Conservation (phyloP, 1,284 basidiomycete genomes). For the Gymnopus androsaceus region DNA sequence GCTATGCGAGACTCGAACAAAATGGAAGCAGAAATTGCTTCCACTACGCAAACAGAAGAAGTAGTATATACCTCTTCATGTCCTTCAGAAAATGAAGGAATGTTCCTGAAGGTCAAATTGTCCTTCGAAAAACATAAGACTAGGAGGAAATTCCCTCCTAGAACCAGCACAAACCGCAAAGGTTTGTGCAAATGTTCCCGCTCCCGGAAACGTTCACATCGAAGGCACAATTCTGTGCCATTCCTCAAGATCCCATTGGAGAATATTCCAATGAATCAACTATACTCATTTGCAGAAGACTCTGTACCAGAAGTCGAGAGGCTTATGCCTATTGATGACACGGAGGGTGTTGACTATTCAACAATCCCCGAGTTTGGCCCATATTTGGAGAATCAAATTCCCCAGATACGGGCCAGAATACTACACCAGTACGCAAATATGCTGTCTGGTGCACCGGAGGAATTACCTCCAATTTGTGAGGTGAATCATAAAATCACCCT, state of each 20-base stretch:
- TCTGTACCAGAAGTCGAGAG: background rate
- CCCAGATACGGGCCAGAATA: conserved; percentile 23
- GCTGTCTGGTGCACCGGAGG: conserved; percentile 22
- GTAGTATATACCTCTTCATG: background rate
- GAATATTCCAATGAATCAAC: background rate
- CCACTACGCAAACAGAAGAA: background rate
- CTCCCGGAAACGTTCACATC: background rate
- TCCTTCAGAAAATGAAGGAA: too few relatives aligned
- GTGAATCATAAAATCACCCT: conserved; percentile 36
- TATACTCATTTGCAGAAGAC: background rate
- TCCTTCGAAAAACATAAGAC: background rate
- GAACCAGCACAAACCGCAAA: background rate
- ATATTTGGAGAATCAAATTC: conserved; percentile 17
- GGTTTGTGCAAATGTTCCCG: background rate
- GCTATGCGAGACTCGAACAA: background rate
- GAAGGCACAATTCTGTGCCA: background rate
- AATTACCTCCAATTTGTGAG: conserved; percentile 27
- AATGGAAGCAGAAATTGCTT: background rate
- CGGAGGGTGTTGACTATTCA: background rate
- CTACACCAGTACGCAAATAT: conserved; percentile 23
- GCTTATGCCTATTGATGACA: background rate
- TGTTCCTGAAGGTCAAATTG: too few relatives aligned
- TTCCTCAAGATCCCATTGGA: background rate
- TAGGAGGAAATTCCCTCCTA: background rate
- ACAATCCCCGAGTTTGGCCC: background rate